Conservation (phyloP, 164 flowering plant genomes). For the Nelumbo lutea region DNA sequence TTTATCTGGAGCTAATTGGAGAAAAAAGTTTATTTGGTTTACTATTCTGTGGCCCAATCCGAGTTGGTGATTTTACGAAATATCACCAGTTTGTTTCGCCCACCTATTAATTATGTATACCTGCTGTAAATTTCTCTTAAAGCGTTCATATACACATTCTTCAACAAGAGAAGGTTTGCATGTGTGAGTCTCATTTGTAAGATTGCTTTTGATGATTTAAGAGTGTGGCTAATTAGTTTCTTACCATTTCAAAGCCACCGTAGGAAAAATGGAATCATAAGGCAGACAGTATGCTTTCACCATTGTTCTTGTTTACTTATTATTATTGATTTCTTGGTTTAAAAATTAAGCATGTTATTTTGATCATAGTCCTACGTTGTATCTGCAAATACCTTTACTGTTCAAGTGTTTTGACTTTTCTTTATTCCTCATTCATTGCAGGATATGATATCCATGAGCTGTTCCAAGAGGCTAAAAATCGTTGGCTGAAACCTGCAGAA, state of each 20-base stretch:
- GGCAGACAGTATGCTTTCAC: not conserved
- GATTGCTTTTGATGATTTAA: not conserved
- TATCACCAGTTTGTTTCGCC: not conserved
- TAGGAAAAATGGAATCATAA: no score
- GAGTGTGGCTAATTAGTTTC: not conserved
- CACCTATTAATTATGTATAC: not conserved
- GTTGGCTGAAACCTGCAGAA: conserved; percentile 89
- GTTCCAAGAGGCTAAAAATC: conserved; percentile 51
- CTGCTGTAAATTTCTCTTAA: not conserved
- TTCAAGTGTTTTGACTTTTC: not conserved
- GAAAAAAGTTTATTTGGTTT: not conserved
- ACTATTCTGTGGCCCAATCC: not conserved
- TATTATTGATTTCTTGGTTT: not conserved
- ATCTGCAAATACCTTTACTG: not conserved
- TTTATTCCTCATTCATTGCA: conserved; percentile 19
- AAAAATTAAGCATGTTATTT: not conserved
- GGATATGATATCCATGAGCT: conserved; percentile 50
- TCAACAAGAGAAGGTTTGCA: not conserved
- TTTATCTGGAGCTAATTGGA: not conserved
- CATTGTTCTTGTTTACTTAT: not conserved
- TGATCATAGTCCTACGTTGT: not conserved
- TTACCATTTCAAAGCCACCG: no score
- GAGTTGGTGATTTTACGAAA: not conserved
- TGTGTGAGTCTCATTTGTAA: not conserved
- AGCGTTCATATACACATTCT: not conserved